Conservation (phyloP, 345 rosid species). For the Iberis pinnata region DNA sequence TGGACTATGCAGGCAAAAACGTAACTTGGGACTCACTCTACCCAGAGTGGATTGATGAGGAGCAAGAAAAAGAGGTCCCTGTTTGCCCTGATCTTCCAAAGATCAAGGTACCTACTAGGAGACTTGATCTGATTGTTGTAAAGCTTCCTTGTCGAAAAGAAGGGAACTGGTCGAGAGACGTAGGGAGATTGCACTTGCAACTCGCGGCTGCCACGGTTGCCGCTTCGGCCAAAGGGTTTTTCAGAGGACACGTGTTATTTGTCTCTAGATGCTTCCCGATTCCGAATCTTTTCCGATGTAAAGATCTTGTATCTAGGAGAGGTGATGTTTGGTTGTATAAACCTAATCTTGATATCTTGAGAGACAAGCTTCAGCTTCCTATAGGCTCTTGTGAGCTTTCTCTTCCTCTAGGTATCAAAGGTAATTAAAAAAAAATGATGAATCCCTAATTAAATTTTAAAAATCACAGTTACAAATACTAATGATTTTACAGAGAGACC, state of each 20-base stretch:
- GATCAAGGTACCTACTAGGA: constrained; percentile 55
- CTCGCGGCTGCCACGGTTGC: constrained; percentile 72
- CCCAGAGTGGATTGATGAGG: constrained; percentile 99
- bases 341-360: constrained; percentile 55
- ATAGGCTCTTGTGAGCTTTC: constrained; percentile 92
- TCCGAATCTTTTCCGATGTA: constrained; percentile 79
- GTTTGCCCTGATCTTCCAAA: constrained; percentile 61
- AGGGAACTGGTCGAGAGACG: constrained; percentile 89
- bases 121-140: constrained; percentile 63
- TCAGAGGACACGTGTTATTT: constrained; percentile 61
- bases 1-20: constrained; percentile 42
- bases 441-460: not conserved
- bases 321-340: constrained; percentile 67
- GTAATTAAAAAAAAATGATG: constrained; percentile 32
- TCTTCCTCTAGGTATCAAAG: constrained; percentile 67
- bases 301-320: constrained; percentile 50
- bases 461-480: no score
- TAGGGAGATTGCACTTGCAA: constrained; percentile 81
- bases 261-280: constrained; percentile 63
- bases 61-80: constrained; percentile 80
- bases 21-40: constrained; percentile 79
- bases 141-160: constrained; percentile 86
- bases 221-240: constrained; percentile 59
- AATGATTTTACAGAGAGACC: constrained; percentile 35
- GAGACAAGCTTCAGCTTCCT: constrained; percentile 75